A percentile compares a stretch with the other conserved stretches of the same genome.
Conservation (phyloP, 148 eudicot species). For the Silene conica region DNA sequence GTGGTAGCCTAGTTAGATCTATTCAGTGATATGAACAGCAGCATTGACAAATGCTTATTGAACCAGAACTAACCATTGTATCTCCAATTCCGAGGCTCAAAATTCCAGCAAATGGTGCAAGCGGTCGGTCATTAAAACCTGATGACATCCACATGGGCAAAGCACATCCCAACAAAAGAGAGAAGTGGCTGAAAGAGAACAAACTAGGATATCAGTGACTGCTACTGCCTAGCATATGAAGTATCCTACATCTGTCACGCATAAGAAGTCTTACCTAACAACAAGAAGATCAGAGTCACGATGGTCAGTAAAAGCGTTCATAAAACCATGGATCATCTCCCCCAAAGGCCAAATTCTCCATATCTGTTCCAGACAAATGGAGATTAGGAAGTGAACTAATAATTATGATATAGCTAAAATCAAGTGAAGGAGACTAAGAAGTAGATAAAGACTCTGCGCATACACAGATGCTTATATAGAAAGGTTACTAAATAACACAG, state of each 20-base stretch:
- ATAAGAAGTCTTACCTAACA: conserved; percentile 51
- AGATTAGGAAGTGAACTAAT: conserved; percentile 6
- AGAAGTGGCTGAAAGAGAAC: conserved; percentile 68
- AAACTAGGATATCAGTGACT: neutral
- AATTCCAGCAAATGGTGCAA: conserved; percentile 98
- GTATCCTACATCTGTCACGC: conserved; percentile 1
- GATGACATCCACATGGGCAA: conserved; percentile 96
- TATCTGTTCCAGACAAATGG: conserved; percentile 48
- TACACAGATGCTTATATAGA: no score
- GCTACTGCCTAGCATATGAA: neutral
- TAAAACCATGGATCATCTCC: conserved; percentile 72
- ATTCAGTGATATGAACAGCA: neutral
- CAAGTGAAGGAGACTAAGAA: neutral
- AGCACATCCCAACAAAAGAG: conserved; percentile 95
- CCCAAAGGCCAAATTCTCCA: conserved; percentile 98
- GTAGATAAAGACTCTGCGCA: neutral
- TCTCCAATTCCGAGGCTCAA: conserved; percentile 99
- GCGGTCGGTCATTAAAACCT: conserved; percentile 89
- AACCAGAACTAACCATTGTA: conserved; percentile 71
- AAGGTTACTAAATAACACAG: neutral
- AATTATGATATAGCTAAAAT: neutral
- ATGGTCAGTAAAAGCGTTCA: conserved; percentile 97
- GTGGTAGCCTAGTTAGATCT: neutral
- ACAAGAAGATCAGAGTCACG: conserved; percentile 95
- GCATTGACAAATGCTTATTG: neutral